phyloP scores from a whole-genome alignment of 129 eudicot genomes.

The Flaveria bidentis region DNA sequence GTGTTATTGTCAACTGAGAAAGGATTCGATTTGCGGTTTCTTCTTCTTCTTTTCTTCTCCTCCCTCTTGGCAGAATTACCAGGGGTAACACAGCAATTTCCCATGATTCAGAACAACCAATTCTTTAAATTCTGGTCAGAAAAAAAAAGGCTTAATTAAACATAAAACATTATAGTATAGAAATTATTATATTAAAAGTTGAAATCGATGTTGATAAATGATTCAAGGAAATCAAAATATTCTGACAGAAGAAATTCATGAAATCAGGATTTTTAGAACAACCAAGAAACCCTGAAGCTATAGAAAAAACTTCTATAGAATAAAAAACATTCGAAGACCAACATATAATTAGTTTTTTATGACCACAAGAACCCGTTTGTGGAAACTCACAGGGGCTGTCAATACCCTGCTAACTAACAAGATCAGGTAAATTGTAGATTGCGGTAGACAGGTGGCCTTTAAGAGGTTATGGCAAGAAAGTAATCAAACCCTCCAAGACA shows the following conservation, averaged over 20 bases:
- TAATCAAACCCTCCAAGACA: neutral
- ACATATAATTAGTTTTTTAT: too few species aligned
- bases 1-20: constrained; percentile 49
- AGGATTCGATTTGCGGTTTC: constrained; percentile 51
- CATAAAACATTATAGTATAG: neutral
- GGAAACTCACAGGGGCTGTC: neutral
- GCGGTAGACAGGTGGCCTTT: too few species aligned
- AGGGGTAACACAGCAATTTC: constrained; percentile 71
- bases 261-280: neutral
- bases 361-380: too few species aligned
- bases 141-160: neutral
- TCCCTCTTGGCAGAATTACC: constrained; percentile 38
- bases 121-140: constrained; percentile 24
- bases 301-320: neutral
- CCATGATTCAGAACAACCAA: constrained; percentile 49
- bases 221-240: neutral
- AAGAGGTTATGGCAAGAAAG: neutral
- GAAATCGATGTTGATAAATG: neutral
- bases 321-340: neutral
- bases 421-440: neutral
- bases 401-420: too few species aligned
- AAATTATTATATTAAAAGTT: neutral
- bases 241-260: neutral
- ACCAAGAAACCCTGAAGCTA: neutral
- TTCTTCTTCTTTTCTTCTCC: constrained; percentile 44